Percentiles rank a stretch among this genome's conserved stretches.
phyloP scores from a whole-genome alignment of 371 early-diverging fungal genomes.

The Mucor indicus region DNA sequence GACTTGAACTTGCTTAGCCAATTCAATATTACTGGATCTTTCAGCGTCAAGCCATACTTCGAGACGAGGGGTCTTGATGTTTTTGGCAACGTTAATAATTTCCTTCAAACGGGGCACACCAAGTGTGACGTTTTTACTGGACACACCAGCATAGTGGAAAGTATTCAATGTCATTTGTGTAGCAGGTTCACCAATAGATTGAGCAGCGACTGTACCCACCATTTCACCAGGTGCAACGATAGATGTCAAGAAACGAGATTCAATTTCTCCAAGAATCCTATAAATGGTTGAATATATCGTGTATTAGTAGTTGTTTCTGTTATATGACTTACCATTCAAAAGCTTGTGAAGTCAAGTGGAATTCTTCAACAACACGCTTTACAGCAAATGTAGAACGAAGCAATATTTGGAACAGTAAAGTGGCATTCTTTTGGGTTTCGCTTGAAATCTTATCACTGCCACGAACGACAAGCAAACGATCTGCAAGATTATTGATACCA shows the following conservation, averaged over 20 bases:
- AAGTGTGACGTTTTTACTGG: conserved; percentile 95
- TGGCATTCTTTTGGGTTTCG: conserved; percentile 92
- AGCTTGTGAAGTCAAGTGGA: conserved; percentile 79
- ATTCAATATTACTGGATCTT: conserved; percentile 72
- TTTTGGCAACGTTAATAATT: conserved; percentile 98
- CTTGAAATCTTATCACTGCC: conserved; percentile 81
- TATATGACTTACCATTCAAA: conserved; percentile 82
- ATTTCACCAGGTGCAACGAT: conserved; percentile 98
- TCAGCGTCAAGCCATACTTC: conserved; percentile 84
- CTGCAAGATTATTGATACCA: conserved; percentile 67
- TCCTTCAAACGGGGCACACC: conserved; percentile 99
- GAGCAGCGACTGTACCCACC: conserved; percentile 99
- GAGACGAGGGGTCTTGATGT: conserved; percentile 96
- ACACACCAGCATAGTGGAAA: conserved; percentile 99
- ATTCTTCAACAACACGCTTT: conserved; percentile 89
- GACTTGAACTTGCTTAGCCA: conserved; percentile 91
- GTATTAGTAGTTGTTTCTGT: too few relatives aligned
- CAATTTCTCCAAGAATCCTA: conserved; percentile 88
- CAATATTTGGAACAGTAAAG: conserved; percentile 84
- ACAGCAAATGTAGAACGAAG: conserved; percentile 83
- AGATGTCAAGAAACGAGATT: conserved; percentile 85
- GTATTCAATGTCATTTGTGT: conserved; percentile 99
- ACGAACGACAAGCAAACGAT: conserved; percentile 79
- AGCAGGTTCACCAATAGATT: conserved; percentile 99
- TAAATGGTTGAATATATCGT: too few relatives aligned